Conservation (phyloP, 352 stramenopile species). For the Phytophthora pluvialis region DNA sequence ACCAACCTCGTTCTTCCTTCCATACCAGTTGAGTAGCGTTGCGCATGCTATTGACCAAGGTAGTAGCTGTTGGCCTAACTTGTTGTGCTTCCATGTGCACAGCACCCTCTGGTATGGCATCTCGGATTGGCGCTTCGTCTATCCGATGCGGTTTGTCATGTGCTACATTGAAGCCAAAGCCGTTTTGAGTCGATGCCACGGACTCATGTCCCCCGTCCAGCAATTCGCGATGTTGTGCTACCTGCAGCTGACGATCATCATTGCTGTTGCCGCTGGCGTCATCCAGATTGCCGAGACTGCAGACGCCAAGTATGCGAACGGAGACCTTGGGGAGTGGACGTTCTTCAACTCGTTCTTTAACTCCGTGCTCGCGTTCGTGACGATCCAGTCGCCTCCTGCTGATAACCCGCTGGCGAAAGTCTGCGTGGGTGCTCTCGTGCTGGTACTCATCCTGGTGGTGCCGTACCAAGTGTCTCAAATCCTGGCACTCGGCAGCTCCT, state of each 20-base stretch:
- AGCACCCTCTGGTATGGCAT: constrained; percentile 78
- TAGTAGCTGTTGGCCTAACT: constrained; percentile 2
- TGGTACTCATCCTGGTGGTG: constrained; percentile 83
- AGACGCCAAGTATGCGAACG: constrained; percentile 45
- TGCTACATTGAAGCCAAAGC: constrained; percentile 80
- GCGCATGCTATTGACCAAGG: neutral
- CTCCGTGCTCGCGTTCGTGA: constrained; percentile 85
- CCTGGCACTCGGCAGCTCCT: constrained; percentile 74
- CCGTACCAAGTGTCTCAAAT: constrained; percentile 84
- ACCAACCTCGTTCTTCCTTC: constrained; percentile 68
- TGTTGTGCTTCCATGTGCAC: neutral
- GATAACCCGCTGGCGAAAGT: constrained; percentile 80
- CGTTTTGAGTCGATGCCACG: constrained; percentile 78
- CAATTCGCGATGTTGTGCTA: constrained; percentile 84
- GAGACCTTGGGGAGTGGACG: constrained; percentile 74
- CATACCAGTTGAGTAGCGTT: constrained; percentile 65
- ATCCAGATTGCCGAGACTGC: constrained; percentile 87
- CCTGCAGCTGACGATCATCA: constrained; percentile 78
- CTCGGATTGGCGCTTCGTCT: constrained; percentile 81
- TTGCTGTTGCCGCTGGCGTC: constrained; percentile 74
- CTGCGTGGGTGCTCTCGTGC: constrained; percentile 77
- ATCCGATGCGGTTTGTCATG: constrained; percentile 81
- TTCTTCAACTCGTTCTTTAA: constrained; percentile 91
- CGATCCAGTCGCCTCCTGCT: constrained; percentile 82
- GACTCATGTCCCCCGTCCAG: constrained; percentile 76